Evolutionary conservation across 176 grass and related monocot genomes (phyloP).

Genomic region (Triticum dicoccoides): DNA sequence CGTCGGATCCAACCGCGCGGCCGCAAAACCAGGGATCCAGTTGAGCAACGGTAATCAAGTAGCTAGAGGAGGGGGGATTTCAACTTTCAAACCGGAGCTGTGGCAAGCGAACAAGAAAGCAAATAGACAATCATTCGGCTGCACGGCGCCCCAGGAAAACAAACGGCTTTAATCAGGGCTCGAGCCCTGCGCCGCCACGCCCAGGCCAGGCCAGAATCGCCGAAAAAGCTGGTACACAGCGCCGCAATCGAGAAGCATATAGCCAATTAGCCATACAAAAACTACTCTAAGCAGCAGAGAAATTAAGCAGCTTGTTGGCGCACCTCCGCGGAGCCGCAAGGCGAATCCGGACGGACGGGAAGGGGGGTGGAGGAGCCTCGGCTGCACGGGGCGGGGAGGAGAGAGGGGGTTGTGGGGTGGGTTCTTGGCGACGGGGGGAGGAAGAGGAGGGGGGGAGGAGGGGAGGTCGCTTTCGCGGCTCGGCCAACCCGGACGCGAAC

Average conservation of each 20-base stretch:
- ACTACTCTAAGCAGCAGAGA: neutral
- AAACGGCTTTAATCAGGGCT: constrained; percentile 25
- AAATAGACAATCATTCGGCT: constrained; percentile 15
- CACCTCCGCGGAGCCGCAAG: neutral
- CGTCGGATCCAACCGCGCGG: constrained; percentile 27
- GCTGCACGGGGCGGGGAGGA: neutral
- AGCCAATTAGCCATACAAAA: neutral
- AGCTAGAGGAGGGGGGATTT: neutral
- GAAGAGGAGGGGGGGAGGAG: neutral
- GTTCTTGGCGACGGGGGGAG: neutral
- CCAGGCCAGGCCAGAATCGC: constrained; percentile 15
- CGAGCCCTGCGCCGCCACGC: constrained; percentile 26
- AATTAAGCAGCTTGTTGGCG: neutral
- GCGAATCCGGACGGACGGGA: neutral
- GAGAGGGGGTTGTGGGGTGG: neutral
- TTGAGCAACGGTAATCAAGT: neutral
- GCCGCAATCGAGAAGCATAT: constrained; percentile 7
- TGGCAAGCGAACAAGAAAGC: neutral
- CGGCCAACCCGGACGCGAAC: constrained; percentile 50
- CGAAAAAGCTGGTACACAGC: constrained; percentile 17
- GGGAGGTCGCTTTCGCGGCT: constrained; percentile 42
- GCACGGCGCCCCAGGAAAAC: constrained; percentile 34
- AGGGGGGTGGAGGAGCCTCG: constrained; percentile 5
- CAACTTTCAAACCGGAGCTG: neutral
- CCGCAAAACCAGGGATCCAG: neutral